Percentiles rank a stretch among this genome's conserved stretches.
Conservation (phyloP, 2,329 filamentous ascomycete genomes). For the Pseudomassariella vexata region DNA sequence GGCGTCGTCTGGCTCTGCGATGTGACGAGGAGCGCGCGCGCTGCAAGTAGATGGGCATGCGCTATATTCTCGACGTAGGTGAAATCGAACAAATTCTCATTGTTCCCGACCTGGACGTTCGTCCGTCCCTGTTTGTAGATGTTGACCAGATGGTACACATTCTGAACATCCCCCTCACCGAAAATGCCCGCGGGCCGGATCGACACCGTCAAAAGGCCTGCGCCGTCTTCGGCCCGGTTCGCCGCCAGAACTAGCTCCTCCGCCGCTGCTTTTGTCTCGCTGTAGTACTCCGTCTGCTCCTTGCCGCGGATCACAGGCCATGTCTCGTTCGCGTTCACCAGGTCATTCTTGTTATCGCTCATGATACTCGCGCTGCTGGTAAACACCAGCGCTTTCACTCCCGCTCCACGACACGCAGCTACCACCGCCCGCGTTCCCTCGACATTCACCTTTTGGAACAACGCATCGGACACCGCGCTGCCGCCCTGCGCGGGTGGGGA, state of each 20-base stretch:
- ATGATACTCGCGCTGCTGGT: slow-evolving; percentile 86
- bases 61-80: slow-evolving; percentile 60
- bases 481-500: slow-evolving; percentile 57
- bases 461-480: slow-evolving; percentile 46
- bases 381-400: slow-evolving; percentile 80
- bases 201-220: slow-evolving; percentile 66
- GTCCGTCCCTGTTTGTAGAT: slow-evolving; percentile 65
- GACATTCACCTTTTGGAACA: slow-evolving; percentile 80
- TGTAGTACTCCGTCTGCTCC: slow-evolving; percentile 75
- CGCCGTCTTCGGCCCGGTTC: slow-evolving; percentile 52
- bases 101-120: slow-evolving; percentile 72
- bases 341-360: slow-evolving; percentile 72
- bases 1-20: slow-evolving; percentile 49
- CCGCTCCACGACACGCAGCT: slow-evolving; percentile 62
- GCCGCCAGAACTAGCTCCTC: slow-evolving; percentile 75
- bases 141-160: slow-evolving; percentile 67
- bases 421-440: slow-evolving; percentile 77
- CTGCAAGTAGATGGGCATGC: slow-evolving; percentile 79
- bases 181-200: slow-evolving; percentile 87
- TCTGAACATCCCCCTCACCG: slow-evolving; percentile 78
- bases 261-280: slow-evolving; percentile 83
- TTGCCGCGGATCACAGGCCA: slow-evolving; percentile 71
- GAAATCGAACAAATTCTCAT: slow-evolving; percentile 59
- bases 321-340: slow-evolving; percentile 79
- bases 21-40: slow-evolving; percentile 63